phyloP scores from a whole-genome alignment of 225 moss, liverwort and hornwort species.

The Rhytidiadelphus loreus region DNA sequence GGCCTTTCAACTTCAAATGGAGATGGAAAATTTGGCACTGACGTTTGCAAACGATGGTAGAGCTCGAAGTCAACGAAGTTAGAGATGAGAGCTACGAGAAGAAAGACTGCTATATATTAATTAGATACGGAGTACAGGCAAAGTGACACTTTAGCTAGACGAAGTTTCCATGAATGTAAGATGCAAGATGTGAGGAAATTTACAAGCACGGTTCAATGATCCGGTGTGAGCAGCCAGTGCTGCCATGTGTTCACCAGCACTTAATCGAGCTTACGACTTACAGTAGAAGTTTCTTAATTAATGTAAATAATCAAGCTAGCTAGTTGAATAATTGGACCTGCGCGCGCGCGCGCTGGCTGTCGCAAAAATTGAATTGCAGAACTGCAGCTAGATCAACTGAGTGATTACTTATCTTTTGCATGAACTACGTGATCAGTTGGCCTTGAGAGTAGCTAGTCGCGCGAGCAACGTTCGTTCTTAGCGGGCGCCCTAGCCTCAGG shows the following conservation, averaged over 20 bases:
- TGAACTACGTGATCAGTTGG: not conserved
- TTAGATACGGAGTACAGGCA: not conserved
- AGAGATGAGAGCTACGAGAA: not conserved
- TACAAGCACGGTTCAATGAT: no score
- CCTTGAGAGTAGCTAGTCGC: no score
- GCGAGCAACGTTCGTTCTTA: not conserved
- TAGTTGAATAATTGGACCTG: not conserved
- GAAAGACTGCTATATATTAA: not conserved
- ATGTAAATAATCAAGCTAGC: not conserved
- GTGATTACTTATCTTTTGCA: not conserved
- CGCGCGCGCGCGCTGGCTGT: not conserved
- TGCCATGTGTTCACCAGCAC: not conserved
- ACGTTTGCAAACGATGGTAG: not conserved
- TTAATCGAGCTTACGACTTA: not conserved
- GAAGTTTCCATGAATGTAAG: not conserved
- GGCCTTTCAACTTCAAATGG: not conserved
- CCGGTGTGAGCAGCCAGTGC: not conserved
- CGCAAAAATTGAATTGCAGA: not conserved
- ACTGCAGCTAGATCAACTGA: not conserved
- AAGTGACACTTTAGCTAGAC: not conserved
- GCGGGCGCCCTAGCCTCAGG: not conserved
- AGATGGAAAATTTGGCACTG: not conserved
- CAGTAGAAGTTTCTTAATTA: not conserved
- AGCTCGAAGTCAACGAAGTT: not conserved
- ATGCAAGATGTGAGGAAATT: not conserved